Base-by-base conservation (phyloP, 2,329 filamentous ascomycete species). In the Fusarium sarcochroum region DNA sequence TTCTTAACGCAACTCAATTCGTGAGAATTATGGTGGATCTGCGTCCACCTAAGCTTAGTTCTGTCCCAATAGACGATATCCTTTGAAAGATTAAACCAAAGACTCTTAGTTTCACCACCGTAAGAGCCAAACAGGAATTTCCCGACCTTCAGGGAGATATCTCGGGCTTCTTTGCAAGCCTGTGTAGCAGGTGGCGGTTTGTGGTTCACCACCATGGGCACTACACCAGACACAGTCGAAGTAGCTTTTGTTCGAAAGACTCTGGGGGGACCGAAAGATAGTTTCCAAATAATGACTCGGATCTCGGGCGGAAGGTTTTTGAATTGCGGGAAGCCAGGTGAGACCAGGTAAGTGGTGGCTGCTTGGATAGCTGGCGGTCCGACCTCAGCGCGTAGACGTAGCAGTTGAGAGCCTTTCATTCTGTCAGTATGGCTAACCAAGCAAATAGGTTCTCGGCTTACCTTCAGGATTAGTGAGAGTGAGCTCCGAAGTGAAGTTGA, bases 51-150 rank as follows among this genome's bases (percentile, higher is more conserved):
- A 7, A 52, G 20, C 21, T 7, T 7, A 8, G 27, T 10, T 6
- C 25, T 27, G 32, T 57, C 21, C 58, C 52, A 57, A 25, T 56
- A 57, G 7, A 61, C 21, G 17, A 61, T 46, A 25, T 61, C 52
- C 8, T 21, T 11, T 4, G 41, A 51, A 14, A 8, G 3, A 3
- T 41, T 57, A n/a, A 62, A 62, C 58, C 53, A 62, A 3, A 62
- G 35, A 18, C 58, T 58, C 6, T 58, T 58, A 20, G 23, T n/a
- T 7, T 18, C 14, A 7, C 46, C 32, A 6, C 52, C 52, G 7
- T 21, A 18, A 4, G 18, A 25, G 5, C 58, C 58, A 18, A 58
- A 58, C 4, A 40, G 14, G 18, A 52, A 62, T 6, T 6, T 17
- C 7, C 53, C 53, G 15, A 44, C 10, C 8, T 23, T 11, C 6